Base-by-base conservation (phyloP, 345 rosid species). In the Melastoma malabathricum region DNA sequence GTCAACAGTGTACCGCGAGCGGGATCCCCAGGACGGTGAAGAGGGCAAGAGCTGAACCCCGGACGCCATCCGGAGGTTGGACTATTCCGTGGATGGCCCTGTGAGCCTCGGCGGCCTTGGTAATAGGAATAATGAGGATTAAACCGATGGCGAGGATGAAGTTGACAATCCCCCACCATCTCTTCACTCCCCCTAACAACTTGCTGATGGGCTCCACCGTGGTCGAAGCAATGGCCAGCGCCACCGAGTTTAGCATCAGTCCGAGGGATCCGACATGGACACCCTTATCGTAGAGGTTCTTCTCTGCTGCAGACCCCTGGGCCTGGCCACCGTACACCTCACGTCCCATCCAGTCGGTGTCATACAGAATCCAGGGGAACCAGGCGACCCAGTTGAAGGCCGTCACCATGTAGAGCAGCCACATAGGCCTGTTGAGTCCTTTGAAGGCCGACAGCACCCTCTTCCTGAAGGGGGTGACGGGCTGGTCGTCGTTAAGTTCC, bases 321-420 rank as follows among this genome's bases (percentile, higher is more conserved):
- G 65, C 63, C 45, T 63, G 47, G 0, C 80, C 80, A 1, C 80
- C 80, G 67, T 60, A 75, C 45, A 75, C 69, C 27, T 75, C 80
- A 29, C 71, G 50, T 14, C 80, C 80, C 80, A 75, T 75, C 80
- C 80, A 75, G 18, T 75, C 80, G 20, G 80, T 75, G 52, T 75
- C 80, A 48, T 56, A 75, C 25, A 75, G 62, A 44, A 71, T 50
- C 61, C 71, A 75, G 5, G 80, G 80, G 39, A 75, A 75, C 80
- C 80, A 75, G 0, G 67, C 80, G 18, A 75, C 38, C 80, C 80
- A 75, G 61, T 75, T 75, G 34, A 75, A 60, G 39, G 74, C 65
- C 5, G 80, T 75, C 54, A 75, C 80, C 47, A 71, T 12, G 1
- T 71, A 74, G 0, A 75, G 68, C 3, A 61, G 56, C 70, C 76